phyloP scores from a whole-genome alignment of 768 basidiomycete species.

The Rhizopogon salebrosus region DNA sequence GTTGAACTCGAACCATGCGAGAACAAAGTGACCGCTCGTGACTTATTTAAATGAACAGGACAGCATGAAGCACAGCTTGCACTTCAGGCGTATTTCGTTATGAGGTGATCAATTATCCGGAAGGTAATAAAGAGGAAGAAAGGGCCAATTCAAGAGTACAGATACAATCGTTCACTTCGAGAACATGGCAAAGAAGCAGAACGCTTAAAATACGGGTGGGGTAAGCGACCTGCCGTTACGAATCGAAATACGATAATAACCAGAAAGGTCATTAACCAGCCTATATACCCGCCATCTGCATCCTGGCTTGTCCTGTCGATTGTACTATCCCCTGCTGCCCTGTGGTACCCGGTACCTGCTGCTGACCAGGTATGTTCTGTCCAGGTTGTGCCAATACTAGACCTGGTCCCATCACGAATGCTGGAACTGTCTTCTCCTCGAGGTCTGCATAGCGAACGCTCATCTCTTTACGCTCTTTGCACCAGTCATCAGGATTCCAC shows the following conservation, averaged over 20 bases:
- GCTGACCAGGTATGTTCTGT: slow-evolving; percentile 32
- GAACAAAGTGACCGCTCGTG: too few species aligned
- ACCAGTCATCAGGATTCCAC: slow-evolving; percentile 82
- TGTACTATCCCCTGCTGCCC: slow-evolving; percentile 23
- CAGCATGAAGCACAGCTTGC: too few species aligned
- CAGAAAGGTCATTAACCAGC: slow-evolving; percentile 8
- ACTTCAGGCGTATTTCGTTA: neutral
- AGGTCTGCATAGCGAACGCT: slow-evolving; percentile 69
- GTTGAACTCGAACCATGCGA: too few species aligned
- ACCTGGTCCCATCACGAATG: slow-evolving; percentile 50
- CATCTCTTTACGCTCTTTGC: slow-evolving; percentile 74
- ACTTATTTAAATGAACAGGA: too few species aligned
- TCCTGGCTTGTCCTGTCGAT: slow-evolving; percentile 23
- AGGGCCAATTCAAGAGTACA: slow-evolving; percentile 31
- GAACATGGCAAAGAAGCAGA: slow-evolving; percentile 19
- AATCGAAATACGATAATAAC: slow-evolving; percentile 7
- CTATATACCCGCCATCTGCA: slow-evolving; percentile 31
- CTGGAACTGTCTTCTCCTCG: slow-evolving; percentile 66
- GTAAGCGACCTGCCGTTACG: slow-evolving; percentile 9
- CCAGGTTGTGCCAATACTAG: slow-evolving; percentile 33
- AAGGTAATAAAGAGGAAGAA: neutral
- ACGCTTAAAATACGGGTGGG: slow-evolving; percentile 17
- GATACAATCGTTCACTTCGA: slow-evolving; percentile 34
- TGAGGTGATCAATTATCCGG: slow-evolving; percentile 1
- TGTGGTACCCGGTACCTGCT: slow-evolving; percentile 30